A percentile compares a stretch with the other conserved stretches of the same genome.
Evolutionary conservation across 2,329 filamentous ascomycete species (phyloP).

Genomic region (Torrubiellomyces zombiae): DNA sequence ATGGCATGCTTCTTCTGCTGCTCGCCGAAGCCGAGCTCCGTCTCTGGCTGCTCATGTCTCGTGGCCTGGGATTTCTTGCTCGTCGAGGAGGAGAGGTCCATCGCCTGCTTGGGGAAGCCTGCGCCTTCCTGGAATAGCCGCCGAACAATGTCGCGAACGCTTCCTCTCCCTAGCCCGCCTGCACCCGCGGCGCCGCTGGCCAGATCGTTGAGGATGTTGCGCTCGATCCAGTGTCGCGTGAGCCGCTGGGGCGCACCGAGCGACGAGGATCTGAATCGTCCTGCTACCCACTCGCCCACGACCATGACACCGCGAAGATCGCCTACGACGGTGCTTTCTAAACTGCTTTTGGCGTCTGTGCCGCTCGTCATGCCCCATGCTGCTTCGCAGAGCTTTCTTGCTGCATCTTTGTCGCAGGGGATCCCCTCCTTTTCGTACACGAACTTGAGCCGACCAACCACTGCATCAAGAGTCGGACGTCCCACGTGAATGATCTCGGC

Average conservation of each 20-base stretch:
- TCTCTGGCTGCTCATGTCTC: constrained; percentile 34
- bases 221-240: constrained; percentile 62
- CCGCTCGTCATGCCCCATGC: constrained; percentile 64
- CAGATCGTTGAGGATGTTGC: constrained; percentile 51
- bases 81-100: constrained; percentile 23
- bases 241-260: constrained; percentile 28
- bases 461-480: constrained; percentile 73
- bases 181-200: constrained; percentile 55
- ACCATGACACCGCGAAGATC: constrained; percentile 76
- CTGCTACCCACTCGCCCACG: constrained; percentile 72
- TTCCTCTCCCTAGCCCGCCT: constrained; percentile 54
- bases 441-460: constrained; percentile 61
- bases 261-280: constrained; percentile 41
- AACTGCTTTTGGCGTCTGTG: constrained; percentile 51
- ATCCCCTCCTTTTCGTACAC: constrained; percentile 87
- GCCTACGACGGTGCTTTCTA: constrained; percentile 50
- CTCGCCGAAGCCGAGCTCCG: constrained; percentile 55
- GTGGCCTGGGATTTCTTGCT: too few relatives aligned
- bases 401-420: constrained; percentile 73
- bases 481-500: constrained; percentile 88
- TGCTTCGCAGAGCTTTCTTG: constrained; percentile 67
- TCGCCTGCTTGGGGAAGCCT: constrained; percentile 49
- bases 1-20: constrained; percentile 56
- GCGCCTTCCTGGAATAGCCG: constrained; percentile 68
- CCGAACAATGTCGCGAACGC: constrained; percentile 56